Percentiles rank a stretch among this genome's conserved stretches.
These are phyloP conservation scores for Dionaea muscipula DNA, from an alignment of 179 eudicot species.

Conservation along the genomic window DNA sequence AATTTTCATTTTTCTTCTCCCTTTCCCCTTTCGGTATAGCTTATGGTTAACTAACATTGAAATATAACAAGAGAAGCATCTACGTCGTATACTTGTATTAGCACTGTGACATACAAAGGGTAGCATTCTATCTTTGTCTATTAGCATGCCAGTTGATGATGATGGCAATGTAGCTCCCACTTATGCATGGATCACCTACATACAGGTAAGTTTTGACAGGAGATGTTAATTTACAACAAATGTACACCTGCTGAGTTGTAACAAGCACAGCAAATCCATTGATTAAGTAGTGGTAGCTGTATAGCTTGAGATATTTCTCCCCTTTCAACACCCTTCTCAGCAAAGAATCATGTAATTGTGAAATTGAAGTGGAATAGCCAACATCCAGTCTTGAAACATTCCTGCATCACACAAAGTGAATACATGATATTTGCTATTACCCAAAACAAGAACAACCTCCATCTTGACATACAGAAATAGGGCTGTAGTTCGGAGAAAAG, in stretches of 20 bases:
- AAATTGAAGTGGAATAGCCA: slow-evolving; percentile 26
- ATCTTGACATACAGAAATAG: neutral
- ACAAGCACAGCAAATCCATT: slow-evolving; percentile 97
- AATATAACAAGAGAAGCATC: no score
- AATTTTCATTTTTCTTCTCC: neutral
- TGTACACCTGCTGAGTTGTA: slow-evolving; percentile 68
- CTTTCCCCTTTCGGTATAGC: neutral
- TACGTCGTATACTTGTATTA: no score
- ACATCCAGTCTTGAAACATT: slow-evolving; percentile 36
- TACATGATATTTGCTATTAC: neutral
- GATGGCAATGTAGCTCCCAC: neutral
- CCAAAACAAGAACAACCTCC: neutral
- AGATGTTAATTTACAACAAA: neutral
- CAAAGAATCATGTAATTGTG: slow-evolving; percentile 67
- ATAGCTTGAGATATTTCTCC: slow-evolving; percentile 68
- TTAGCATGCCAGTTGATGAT: no score
- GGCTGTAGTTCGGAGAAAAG: no score
- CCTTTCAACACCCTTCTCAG: slow-evolving; percentile 64
- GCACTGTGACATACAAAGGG: no score
- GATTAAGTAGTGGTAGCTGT: slow-evolving; percentile 94
- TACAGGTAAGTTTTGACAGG: neutral
- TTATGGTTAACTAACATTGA: no score
- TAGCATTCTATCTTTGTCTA: no score
- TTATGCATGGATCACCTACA: neutral
- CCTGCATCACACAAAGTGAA: slow-evolving; percentile 24